Conservation (phyloP, 495 filamentous ascomycete genomes). For the Podospora fimiseda region DNA sequence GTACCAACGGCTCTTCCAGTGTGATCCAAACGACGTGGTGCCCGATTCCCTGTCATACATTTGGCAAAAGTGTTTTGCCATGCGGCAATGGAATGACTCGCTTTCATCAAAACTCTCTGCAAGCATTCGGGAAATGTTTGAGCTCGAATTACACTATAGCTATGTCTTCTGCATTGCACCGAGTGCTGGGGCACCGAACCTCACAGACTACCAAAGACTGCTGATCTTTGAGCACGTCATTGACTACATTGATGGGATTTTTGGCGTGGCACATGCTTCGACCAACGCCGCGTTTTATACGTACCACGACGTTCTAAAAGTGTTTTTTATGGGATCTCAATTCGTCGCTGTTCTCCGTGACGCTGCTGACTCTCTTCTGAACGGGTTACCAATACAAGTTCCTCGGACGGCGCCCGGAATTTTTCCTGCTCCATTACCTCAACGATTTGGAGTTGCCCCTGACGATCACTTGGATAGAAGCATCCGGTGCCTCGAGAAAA, state of each 20-base stretch:
- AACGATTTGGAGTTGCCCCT: constrained; percentile 17
- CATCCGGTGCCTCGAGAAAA: constrained; percentile 37
- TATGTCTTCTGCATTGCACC: constrained; percentile 79
- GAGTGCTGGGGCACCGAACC: constrained; percentile 55
- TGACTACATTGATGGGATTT: constrained; percentile 59
- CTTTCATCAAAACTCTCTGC: constrained; percentile 52
- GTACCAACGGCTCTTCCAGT: constrained; percentile 78
- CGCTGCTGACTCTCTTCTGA: constrained; percentile 44
- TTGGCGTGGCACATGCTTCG: constrained; percentile 45
- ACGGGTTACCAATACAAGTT: constrained; percentile 25
- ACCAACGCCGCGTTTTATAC: constrained; percentile 55
- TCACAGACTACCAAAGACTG: constrained; percentile 60
- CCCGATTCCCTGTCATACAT: constrained; percentile 53
- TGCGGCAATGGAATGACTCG: constrained; percentile 59
- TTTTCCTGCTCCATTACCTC: constrained; percentile 33
- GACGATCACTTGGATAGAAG: constrained; percentile 42
- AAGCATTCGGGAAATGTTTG: constrained; percentile 61
- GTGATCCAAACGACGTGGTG: constrained; percentile 52
- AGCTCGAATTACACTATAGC: constrained; percentile 77
- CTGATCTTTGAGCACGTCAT: constrained; percentile 80
- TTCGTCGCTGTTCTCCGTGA: constrained; percentile 60
- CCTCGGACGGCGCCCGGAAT: constrained; percentile 24
- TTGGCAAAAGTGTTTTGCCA: constrained; percentile 56
- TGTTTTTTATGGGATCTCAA: constrained; percentile 65
- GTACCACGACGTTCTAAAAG: constrained; percentile 65